These are phyloP conservation scores for Geosiphon pyriformis DNA, from an alignment of 192 early-diverging fungal species.

Conservation along the genomic window DNA sequence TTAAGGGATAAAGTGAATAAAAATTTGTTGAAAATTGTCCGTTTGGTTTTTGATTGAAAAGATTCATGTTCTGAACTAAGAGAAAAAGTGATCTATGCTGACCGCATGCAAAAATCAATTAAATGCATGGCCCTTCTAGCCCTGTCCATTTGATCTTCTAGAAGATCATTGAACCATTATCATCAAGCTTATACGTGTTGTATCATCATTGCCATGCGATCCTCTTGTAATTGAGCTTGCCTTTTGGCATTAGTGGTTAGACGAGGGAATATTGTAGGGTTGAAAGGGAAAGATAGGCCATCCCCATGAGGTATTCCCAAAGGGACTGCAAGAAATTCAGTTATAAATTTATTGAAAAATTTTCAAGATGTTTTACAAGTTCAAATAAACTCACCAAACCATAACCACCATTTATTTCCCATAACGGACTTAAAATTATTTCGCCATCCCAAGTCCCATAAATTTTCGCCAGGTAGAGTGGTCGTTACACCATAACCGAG, in stretches of 20 bases:
- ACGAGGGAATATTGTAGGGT: neutral
- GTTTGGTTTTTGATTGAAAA: too few species aligned
- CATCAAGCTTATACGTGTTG: too few species aligned
- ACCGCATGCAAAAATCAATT: too few species aligned
- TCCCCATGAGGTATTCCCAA: constrained; percentile 11
- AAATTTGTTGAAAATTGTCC: too few species aligned
- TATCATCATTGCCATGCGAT: constrained; percentile 13
- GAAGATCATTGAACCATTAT: too few species aligned
- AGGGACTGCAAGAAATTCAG: constrained; percentile 3
- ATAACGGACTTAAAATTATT: constrained; percentile 47
- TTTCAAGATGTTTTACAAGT: neutral
- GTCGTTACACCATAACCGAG: constrained; percentile 29
- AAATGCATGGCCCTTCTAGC: too few species aligned
- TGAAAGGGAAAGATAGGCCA: constrained; percentile 8
- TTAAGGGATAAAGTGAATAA: too few species aligned
- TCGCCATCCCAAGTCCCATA: constrained; percentile 40
- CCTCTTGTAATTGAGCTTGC: constrained; percentile 16
- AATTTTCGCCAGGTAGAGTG: constrained; percentile 31
- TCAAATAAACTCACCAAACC: constrained; percentile 42
- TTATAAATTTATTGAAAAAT: neutral
- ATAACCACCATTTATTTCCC: constrained; percentile 41
- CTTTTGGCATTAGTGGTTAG: neutral
- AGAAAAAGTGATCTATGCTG: too few species aligned
- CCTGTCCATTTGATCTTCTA: too few species aligned
- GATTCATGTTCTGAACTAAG: too few species aligned